Base-by-base conservation (phyloP, 768 basidiomycete species). In the Russula griseocarnosa region DNA sequence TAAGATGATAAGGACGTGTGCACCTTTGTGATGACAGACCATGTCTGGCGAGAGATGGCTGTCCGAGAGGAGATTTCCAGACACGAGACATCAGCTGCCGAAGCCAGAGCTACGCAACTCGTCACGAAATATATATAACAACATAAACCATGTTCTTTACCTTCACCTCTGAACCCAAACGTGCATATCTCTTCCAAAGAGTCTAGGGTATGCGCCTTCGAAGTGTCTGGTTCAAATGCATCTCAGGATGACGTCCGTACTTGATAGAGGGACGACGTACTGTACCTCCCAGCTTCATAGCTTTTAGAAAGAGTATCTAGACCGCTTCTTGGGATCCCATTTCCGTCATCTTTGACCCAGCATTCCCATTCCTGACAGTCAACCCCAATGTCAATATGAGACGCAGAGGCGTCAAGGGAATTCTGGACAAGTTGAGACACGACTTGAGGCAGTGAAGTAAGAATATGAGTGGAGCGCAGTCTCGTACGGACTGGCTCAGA, bases 141-240 rank as follows among this genome's bases (percentile, higher is more conserved):
- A 30, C 59, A 18, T 49, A 49, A 36, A 66, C n/a, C 14, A 28
- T 24, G 26, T 64, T n/a, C 32, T 66, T 20, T 69, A 91, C 94
- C 94, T 88, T 98, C 95, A 42, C 95, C 94, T 69, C 95, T 84
- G 76, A 93, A 96, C 0, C 95, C 94, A 76, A 94, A 95, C 3
- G 88, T 88, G 16, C 81, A 79, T 46, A 81, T 69, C 4, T 79
- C 74, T 60, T 80, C 79, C 58, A 87, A 71, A 1, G 82, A 79
- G 55, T 79, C 77, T 44, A 77, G 73, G 1, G 76, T 74, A 72
- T 87, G 86, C 26, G 80, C 78, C 74, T 94, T 94, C 5, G 90
- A 92, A 5, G 88, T 87, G 63, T 80, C 91, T 93, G 71, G 22
- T 32, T 36, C 58, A 28, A 40, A 60, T n/a, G 20, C 44, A 36